Percentiles rank a stretch among this genome's conserved stretches.
Conservation (phyloP, 139 green algal species). For the Mesostigma viride region DNA sequence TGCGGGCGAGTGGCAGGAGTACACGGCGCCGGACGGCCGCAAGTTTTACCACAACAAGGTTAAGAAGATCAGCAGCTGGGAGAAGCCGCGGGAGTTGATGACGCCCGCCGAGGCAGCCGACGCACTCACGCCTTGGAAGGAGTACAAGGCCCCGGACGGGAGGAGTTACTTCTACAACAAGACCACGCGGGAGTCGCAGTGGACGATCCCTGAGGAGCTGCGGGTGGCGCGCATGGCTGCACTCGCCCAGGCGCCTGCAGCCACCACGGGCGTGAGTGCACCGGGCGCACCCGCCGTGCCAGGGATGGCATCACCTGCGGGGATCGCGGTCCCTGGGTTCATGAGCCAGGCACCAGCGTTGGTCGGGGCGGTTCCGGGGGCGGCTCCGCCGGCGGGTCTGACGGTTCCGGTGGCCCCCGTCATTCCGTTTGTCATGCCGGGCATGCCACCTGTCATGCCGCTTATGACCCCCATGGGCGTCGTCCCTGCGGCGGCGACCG, state of each 20-base stretch:
- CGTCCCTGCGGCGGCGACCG: too few species aligned
- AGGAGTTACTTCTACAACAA: constrained; percentile 80
- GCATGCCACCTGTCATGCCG: too few species aligned
- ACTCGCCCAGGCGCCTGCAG: constrained; percentile 3
- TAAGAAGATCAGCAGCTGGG: constrained; percentile 67
- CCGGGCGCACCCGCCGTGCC: too few species aligned
- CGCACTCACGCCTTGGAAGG: constrained; percentile 52
- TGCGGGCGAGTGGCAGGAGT: constrained; percentile 65
- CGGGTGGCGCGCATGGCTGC: constrained; percentile 19
- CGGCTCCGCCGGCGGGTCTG: too few species aligned
- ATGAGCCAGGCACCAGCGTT: too few species aligned
- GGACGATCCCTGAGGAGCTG: constrained; percentile 68
- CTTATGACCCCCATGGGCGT: too few species aligned
- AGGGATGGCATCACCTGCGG: too few species aligned
- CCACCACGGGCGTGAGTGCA: constrained; percentile 3
- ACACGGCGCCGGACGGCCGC: constrained; percentile 69
- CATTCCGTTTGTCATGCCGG: too few species aligned
- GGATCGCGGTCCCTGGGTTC: too few species aligned
- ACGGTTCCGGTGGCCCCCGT: too few species aligned
- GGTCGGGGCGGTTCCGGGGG: too few species aligned
- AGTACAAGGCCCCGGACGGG: constrained; percentile 67
- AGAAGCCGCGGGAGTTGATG: constrained; percentile 74
- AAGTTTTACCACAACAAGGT: constrained; percentile 86
- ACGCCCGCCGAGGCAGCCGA: constrained; percentile 28
- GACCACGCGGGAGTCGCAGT: constrained; percentile 52